phyloP scores from a whole-genome alignment of 1,284 basidiomycete species.

The Ustilago trichophora region DNA sequence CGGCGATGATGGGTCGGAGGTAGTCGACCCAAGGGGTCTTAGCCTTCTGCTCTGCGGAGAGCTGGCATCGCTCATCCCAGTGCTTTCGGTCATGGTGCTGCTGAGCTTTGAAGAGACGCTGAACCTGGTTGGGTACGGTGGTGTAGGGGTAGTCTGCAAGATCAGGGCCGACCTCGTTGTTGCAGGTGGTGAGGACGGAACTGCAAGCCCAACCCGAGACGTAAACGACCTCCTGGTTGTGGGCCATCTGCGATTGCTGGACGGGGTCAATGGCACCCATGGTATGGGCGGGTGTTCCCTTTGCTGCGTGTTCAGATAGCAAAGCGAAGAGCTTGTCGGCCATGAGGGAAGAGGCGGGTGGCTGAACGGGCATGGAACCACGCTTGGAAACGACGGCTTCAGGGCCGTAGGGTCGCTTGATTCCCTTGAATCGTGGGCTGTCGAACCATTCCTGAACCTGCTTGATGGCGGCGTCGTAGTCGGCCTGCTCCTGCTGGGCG shows the following conservation, averaged over 20 bases:
- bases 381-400: conserved; percentile 85
- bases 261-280: conserved; percentile 77
- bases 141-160: conserved; percentile 94
- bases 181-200: conserved; percentile 76
- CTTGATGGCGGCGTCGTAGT: conserved; percentile 74
- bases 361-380: conserved; percentile 81
- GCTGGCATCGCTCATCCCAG: conserved; percentile 61
- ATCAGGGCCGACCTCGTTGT: conserved; percentile 97
- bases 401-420: conserved; percentile 81
- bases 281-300: conserved; percentile 68
- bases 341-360: conserved; percentile 76
- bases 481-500: conserved; percentile 73
- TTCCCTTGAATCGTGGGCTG: conserved; percentile 76
- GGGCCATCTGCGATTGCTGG: conserved; percentile 97
- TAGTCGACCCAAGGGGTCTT: conserved; percentile 66
- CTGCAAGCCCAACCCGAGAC: conserved; percentile 95
- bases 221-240: conserved; percentile 92
- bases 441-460: conserved; percentile 79
- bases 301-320: conserved; percentile 74
- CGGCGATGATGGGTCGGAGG: conserved; percentile 65
- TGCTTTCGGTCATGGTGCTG: conserved; percentile 66
- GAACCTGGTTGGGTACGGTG: conserved; percentile 80
- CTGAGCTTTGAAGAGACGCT: conserved; percentile 66
- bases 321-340: conserved; percentile 82
- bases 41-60: conserved; percentile 54